Base-by-base conservation (phyloP, 2,329 filamentous ascomycete genomes). In the Aspergillus novofumigatus region DNA sequence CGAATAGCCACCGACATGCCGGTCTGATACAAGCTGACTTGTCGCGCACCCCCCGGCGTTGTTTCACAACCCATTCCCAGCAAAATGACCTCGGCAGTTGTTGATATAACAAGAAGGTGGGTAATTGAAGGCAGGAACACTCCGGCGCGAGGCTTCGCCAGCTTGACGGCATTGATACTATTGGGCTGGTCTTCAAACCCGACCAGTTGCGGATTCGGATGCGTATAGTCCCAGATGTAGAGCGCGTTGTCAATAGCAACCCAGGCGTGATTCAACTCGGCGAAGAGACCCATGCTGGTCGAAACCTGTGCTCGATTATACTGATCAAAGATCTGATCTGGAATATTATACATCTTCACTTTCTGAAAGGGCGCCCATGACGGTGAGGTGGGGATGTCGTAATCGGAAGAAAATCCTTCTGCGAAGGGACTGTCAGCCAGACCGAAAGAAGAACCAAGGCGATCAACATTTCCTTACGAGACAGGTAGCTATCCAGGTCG, bases 191-290 rank as follows among this genome's bases (percentile, higher is more conserved):
- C 92, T 72, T 97, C 93, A 68, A 90, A 97, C 20, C 93, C 93
- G 63, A 96, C 89, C 45, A 97, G 81, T 71, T 96, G 90, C 4
- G 93, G 91, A 65, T 93, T 91, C n/a, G 90, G 86, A 71, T 91
- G 85, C 6, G 92, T 96, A 73, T 97, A 99, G 75, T 99, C 93
- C 95, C 95, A 99, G 17, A 99, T 81, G 72, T 97, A 99, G 48
- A 99, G 81, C 60, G 91, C 90, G 77, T 96, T 97, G 77, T 99
- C 94, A 71, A 99, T 94, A 25, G 90, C 86, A 55, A 96, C 90
- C 90, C 92, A 99, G 29, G 93, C 94, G 75, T 97, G 92, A 68
- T 93, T 92, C 68, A 99, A 83, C 75, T 95, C 90, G 20, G 94
- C 90, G 74, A 99, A 97, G 35, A 99, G 80, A 9, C 95, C 95